Evolutionary conservation across 331 rosid species (phyloP).

Genomic region (Prunus yedoensis): DNA sequence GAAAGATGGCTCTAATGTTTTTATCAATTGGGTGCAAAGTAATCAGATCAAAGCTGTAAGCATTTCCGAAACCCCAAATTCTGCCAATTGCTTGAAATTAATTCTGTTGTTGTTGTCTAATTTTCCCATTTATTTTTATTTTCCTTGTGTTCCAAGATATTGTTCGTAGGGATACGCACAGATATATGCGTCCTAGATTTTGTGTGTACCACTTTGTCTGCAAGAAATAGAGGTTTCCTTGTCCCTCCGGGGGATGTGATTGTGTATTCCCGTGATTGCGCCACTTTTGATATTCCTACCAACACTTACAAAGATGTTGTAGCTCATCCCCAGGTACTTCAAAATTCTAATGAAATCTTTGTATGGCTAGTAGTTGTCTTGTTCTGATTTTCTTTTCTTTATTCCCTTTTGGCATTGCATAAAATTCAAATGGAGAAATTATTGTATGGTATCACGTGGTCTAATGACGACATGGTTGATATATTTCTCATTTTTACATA

Average conservation of each 20-base stretch:
- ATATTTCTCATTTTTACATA: no score
- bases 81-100: constrained; percentile 5
- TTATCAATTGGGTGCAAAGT: constrained; percentile 71
- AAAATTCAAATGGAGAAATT: not conserved
- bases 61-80: constrained; percentile 3
- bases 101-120: constrained; percentile 21
- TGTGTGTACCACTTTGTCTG: constrained; percentile 59
- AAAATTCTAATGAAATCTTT: not conserved
- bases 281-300: constrained; percentile 84
- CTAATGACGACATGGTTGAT: no score
- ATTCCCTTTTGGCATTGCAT: not conserved
- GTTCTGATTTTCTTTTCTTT: not conserved
- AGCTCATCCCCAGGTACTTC: constrained; percentile 85
- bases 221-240: constrained; percentile 66
- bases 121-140: not conserved
- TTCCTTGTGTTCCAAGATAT: constrained; percentile 44
- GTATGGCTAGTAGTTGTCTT: not conserved
- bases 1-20: constrained; percentile 82
- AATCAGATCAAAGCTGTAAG: constrained; percentile 70
- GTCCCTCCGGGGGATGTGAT: constrained; percentile 76
- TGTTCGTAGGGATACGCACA: constrained; percentile 84
- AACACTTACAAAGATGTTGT: constrained; percentile 48
- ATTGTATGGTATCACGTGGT: no score
- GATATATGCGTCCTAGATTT: constrained; percentile 91
- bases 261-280: constrained; percentile 74